Percentiles rank a stretch among this genome's conserved stretches.
Conservation (phyloP, 1,284 basidiomycete species). For the Cerioporus squamosus region DNA sequence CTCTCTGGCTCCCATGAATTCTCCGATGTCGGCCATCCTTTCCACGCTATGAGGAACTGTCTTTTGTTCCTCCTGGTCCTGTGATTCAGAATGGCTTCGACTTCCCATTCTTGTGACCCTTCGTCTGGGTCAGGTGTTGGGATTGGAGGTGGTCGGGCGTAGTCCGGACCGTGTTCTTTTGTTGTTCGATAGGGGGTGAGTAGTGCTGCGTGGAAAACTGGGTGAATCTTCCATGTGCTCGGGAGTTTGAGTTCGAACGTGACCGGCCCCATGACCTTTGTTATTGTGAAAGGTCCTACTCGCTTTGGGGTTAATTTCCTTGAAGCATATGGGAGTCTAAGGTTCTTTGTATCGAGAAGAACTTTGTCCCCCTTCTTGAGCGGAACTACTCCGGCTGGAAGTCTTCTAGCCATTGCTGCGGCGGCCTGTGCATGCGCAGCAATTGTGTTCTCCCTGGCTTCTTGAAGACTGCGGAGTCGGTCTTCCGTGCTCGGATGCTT, state of each 20-base stretch:
- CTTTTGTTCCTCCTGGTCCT: not conserved
- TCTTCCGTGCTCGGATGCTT: not conserved
- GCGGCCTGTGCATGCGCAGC: not conserved
- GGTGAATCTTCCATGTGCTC: constrained; percentile 14
- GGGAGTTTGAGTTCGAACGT: constrained; percentile 2
- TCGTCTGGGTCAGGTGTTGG: not conserved
- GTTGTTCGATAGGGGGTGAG: not conserved
- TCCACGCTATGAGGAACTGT: constrained; percentile 18
- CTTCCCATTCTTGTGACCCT: constrained; percentile 1
- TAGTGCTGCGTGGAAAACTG: not conserved
- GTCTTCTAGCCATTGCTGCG: not conserved
- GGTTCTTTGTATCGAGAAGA: constrained; percentile 4
- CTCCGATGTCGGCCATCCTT: constrained; percentile 4
- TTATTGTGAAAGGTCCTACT: constrained; percentile 2
- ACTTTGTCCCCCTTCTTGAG: constrained; percentile 9
- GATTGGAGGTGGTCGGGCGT: not conserved
- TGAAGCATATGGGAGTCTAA: not conserved
- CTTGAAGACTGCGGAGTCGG: not conserved
- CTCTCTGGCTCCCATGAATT: constrained; percentile 1
- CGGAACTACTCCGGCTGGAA: not conserved
- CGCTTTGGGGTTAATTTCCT: constrained; percentile 1
- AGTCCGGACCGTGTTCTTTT: not conserved
- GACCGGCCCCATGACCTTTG: not conserved
- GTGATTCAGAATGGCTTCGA: constrained; percentile 14
- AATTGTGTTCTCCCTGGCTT: not conserved